Conservation (phyloP, 1,284 basidiomycete species). For the Meira miltonrushii region DNA sequence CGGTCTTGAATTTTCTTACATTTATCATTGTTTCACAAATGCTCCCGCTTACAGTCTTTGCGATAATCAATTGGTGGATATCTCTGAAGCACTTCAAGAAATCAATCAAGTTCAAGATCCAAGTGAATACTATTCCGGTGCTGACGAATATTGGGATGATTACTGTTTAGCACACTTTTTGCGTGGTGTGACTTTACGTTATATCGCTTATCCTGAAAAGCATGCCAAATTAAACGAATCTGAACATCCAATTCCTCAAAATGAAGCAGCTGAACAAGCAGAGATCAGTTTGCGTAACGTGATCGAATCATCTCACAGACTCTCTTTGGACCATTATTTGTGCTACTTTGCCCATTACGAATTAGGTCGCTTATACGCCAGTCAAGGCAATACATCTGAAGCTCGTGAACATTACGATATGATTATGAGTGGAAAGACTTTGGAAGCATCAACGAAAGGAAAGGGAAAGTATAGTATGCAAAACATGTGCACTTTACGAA, state of each 20-base stretch:
- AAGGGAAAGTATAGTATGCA: slow-evolving; percentile 51
- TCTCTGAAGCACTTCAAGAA: slow-evolving; percentile 35
- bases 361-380: slow-evolving; percentile 43
- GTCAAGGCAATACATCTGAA: slow-evolving; percentile 18
- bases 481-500: slow-evolving; percentile 49
- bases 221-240: slow-evolving; percentile 32
- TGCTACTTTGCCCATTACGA: slow-evolving; percentile 52
- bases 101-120: slow-evolving; percentile 29
- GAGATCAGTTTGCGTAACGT: slow-evolving; percentile 39
- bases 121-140: slow-evolving; percentile 24
- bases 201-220: slow-evolving; percentile 48
- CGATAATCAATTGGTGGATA: slow-evolving; percentile 30
- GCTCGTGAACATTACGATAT: slow-evolving; percentile 40
- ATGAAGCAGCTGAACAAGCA: slow-evolving; percentile 42
- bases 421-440: slow-evolving; percentile 38
- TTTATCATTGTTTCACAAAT: slow-evolving; percentile 50
- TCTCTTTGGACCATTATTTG: slow-evolving; percentile 47
- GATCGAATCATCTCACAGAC: slow-evolving; percentile 29
- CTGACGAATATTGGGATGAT: slow-evolving; percentile 43
- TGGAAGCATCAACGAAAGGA: slow-evolving; percentile 36
- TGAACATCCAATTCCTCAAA: slow-evolving; percentile 31
- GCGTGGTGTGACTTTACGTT: slow-evolving; percentile 45
- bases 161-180: slow-evolving; percentile 48
- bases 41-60: slow-evolving; percentile 36
- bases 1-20: slow-evolving; percentile 47